phyloP scores from a whole-genome alignment of 2,329 filamentous ascomycete genomes.

The Coleophoma eucalyptorum region DNA sequence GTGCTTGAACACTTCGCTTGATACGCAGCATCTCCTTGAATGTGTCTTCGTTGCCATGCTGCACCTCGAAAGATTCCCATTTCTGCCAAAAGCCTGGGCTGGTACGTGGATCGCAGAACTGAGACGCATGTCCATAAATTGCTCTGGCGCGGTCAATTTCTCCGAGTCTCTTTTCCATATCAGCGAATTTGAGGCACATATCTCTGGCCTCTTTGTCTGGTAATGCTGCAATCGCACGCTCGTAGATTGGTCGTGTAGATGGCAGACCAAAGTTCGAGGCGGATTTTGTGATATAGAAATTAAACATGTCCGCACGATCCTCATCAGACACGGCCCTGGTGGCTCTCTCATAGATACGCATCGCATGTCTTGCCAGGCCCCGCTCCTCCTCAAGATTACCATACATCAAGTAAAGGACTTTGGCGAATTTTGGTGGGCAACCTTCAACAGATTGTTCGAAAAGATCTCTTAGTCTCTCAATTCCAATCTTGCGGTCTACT shows the following conservation, averaged over 20 bases:
- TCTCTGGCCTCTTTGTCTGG: conserved; percentile 90
- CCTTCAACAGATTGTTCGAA: conserved; percentile 97
- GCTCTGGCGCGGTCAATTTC: conserved; percentile 93
- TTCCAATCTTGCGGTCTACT: conserved; percentile 91
- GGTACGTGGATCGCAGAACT: conserved; percentile 94
- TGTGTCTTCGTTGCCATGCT: conserved; percentile 97
- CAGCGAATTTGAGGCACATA: conserved; percentile 98
- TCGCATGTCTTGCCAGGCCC: conserved; percentile 89
- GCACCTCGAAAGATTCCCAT: conserved; percentile 96
- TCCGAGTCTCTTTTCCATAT: conserved; percentile 88
- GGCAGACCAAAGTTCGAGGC: conserved; percentile 96
- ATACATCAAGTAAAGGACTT: conserved; percentile 96
- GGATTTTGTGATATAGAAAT: conserved; percentile 98
- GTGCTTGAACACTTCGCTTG: conserved; percentile 94
- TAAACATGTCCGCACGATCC: conserved; percentile 95
- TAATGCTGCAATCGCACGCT: conserved; percentile 88
- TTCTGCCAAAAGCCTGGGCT: conserved; percentile 90
- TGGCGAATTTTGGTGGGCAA: conserved; percentile 93
- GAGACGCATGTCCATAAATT: conserved; percentile 93
- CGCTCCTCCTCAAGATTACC: conserved; percentile 95
- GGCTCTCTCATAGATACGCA: conserved; percentile 98
- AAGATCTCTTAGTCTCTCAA: conserved; percentile 88
- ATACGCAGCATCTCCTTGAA: conserved; percentile 99
- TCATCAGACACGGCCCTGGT: conserved; percentile 93
- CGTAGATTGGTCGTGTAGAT: conserved; percentile 92